These are phyloP conservation scores for Paraconiothyrium brasiliense DNA, from an alignment of 2,329 filamentous ascomycete genomes.

Conservation along the genomic window DNA sequence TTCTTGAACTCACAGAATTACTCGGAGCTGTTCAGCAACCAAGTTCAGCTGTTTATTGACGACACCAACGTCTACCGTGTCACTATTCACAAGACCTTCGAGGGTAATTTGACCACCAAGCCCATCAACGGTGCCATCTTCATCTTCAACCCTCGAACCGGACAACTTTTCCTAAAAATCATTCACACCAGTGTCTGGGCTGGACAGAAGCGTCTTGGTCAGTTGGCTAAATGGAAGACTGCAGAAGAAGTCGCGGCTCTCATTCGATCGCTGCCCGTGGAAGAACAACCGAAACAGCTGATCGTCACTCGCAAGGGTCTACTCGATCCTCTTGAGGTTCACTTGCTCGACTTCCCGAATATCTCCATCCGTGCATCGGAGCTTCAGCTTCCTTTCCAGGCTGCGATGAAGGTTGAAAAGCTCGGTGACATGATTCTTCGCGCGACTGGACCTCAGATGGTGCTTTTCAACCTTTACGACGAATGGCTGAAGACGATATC, in stretches of 20 bases:
- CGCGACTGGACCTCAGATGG: slow-evolving; percentile 99
- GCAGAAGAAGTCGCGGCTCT: slow-evolving; percentile 98
- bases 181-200: slow-evolving; percentile 99
- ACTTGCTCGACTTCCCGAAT: slow-evolving; percentile 97
- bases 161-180: slow-evolving; percentile 97
- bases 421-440: slow-evolving; percentile 98
- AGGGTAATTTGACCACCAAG: slow-evolving; percentile 98
- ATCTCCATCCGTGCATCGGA: slow-evolving; percentile 98
- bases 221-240: slow-evolving; percentile 99
- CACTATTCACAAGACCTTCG: slow-evolving; percentile 99
- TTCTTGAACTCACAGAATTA: slow-evolving; percentile 99
- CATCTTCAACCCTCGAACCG: slow-evolving; percentile 99
- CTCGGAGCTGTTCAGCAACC: slow-evolving; percentile 98
- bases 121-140: slow-evolving; percentile 99
- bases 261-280: slow-evolving; percentile 92
- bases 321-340: slow-evolving; percentile 94
- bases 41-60: slow-evolving; percentile 98
- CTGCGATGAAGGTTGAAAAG: slow-evolving; percentile 99
- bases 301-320: slow-evolving; percentile 98
- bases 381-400: slow-evolving; percentile 96
- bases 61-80: slow-evolving; percentile 99
- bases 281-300: slow-evolving; percentile 98
- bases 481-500: slow-evolving; percentile 99
- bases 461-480: slow-evolving; percentile 97
- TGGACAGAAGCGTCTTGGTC: slow-evolving; percentile 97